A percentile compares a stretch with the other conserved stretches of the same genome.
Evolutionary conservation across 2,329 filamentous ascomycete species (phyloP).

Genomic region (Apiospora kogelbergensis): DNA sequence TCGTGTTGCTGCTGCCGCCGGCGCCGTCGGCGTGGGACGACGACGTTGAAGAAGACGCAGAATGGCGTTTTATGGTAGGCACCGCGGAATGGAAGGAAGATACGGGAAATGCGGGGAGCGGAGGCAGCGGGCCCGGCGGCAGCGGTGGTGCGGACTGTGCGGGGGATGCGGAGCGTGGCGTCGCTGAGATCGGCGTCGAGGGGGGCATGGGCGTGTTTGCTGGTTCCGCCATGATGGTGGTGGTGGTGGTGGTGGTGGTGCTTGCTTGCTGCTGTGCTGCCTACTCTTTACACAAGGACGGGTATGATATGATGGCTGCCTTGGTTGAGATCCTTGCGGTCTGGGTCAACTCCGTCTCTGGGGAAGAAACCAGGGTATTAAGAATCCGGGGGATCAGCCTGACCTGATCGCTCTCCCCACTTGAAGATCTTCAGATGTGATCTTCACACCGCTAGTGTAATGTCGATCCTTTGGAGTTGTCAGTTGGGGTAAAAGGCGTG

Average conservation of each 20-base stretch:
- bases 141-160: conserved; percentile 21
- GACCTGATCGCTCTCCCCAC: not conserved
- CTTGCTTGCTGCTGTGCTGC: not conserved
- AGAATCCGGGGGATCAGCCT: not conserved
- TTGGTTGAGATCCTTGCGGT: no score
- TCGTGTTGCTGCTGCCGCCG: conserved; percentile 18
- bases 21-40: conserved; percentile 13
- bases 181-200: conserved; percentile 33
- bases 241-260: no score
- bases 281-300: not conserved
- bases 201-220: conserved; percentile 46
- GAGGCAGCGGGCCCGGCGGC: conserved; percentile 12
- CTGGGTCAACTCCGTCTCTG: not conserved
- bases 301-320: not conserved
- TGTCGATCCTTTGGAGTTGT: not conserved
- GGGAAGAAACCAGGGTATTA: not conserved
- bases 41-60: not conserved
- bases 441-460: not conserved
- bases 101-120: not conserved
- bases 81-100: not conserved
- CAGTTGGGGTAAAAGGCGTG: no score
- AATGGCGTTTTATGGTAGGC: not conserved
- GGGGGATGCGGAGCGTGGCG: conserved; percentile 44
- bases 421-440: no score
- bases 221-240: conserved; percentile 45